Percentiles rank a stretch among this genome's conserved stretches.
Evolutionary conservation across 2,329 filamentous ascomycete genomes (phyloP).

Genomic region (Exophiala calicioides): DNA sequence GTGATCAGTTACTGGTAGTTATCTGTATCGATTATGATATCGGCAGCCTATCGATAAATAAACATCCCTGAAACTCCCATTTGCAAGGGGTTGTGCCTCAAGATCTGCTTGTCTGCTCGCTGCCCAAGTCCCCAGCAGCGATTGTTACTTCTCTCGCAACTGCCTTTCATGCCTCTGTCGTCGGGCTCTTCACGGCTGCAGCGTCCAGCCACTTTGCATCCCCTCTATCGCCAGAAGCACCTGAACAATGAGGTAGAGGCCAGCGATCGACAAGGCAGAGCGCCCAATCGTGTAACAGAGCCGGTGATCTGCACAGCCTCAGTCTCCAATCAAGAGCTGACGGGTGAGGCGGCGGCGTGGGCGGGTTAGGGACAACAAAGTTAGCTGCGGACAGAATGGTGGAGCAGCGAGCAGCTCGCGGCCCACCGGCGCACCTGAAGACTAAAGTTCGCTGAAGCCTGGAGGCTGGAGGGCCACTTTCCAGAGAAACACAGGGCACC

Average conservation of each 20-base stretch:
- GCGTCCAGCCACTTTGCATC: no score
- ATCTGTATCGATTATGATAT: conserved; percentile 22
- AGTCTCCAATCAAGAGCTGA: conserved; percentile 22
- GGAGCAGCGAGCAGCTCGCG: conserved; percentile 2
- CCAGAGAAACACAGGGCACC: no score
- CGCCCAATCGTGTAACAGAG: conserved; percentile 12
- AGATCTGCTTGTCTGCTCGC: neutral
- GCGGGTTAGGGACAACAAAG: conserved; percentile 3
- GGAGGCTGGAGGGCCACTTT: no score
- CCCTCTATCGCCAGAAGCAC: no score
- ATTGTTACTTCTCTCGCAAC: neutral
- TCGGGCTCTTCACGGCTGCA: no score
- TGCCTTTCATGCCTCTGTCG: no score
- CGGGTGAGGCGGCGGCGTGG: conserved; percentile 23
- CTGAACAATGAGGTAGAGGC: conserved; percentile 1
- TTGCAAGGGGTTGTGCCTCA: neutral
- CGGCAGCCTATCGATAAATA: conserved; percentile 23
- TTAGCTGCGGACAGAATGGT: conserved; percentile 12
- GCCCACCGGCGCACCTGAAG: neutral
- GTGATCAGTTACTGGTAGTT: conserved; percentile 1
- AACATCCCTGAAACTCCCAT: neutral
- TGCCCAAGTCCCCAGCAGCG: neutral
- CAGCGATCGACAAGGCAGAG: conserved; percentile 13
- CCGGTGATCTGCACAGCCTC: conserved; percentile 17
- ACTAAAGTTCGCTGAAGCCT: no score